phyloP scores from a whole-genome alignment of 441 rosid genomes.

The Hypseocharis bilobata region DNA sequence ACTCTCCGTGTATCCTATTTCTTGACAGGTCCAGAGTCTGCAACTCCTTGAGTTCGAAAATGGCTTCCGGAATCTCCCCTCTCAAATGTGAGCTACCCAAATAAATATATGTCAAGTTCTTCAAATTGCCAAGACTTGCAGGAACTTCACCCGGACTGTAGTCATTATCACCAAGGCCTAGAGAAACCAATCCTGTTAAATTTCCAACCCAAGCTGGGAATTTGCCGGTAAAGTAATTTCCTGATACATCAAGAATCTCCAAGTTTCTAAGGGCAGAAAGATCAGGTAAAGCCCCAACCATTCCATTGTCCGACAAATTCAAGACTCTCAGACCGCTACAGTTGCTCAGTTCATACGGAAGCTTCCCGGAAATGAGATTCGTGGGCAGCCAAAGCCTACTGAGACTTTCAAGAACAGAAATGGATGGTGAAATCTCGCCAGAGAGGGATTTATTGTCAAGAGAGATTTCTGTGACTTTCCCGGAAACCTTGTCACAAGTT shows the following conservation, averaged over 20 bases:
- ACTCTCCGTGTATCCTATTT: constrained; percentile 44
- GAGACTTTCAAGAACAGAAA: constrained; percentile 43
- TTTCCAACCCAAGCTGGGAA: constrained; percentile 66
- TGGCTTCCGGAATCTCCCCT: constrained; percentile 57
- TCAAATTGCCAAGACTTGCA: constrained; percentile 41
- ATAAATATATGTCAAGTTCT: constrained; percentile 41
- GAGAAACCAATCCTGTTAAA: constrained; percentile 35
- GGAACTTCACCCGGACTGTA: constrained; percentile 52
- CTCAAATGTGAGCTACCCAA: constrained; percentile 32
- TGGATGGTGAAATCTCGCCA: constrained; percentile 52
- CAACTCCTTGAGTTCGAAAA: constrained; percentile 39
- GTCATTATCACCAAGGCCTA: constrained; percentile 40
- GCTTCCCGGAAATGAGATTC: constrained; percentile 42
- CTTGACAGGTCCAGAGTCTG: constrained; percentile 45
- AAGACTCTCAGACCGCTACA: constrained; percentile 45
- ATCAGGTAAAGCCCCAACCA: constrained; percentile 54
- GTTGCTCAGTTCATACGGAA: constrained; percentile 41
- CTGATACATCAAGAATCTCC: constrained; percentile 44
- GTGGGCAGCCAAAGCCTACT: constrained; percentile 35
- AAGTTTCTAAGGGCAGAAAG: constrained; percentile 42
- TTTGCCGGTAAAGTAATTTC: constrained; percentile 43
- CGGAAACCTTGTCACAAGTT: constrained; percentile 37
- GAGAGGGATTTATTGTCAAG: constrained; percentile 42
- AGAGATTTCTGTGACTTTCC: constrained; percentile 43
- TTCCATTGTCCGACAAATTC: constrained; percentile 44